A percentile compares a stretch with the other conserved stretches of the same genome.
Conservation (phyloP, 768 basidiomycete species). For the Baorangia bicolor region DNA sequence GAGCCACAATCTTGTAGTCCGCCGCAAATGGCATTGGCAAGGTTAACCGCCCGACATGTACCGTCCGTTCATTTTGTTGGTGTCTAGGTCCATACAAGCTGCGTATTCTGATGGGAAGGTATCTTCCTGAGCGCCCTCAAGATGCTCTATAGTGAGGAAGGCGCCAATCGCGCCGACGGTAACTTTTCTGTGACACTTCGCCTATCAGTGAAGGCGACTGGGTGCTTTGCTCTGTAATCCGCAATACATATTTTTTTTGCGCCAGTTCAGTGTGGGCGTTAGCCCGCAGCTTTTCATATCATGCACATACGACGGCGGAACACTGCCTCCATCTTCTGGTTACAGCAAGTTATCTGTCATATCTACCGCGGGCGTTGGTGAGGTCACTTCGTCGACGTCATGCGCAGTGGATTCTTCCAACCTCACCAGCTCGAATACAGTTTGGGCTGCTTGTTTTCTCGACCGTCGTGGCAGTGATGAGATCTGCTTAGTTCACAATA, state of each 20-base stretch:
- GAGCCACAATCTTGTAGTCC: constrained; percentile 35
- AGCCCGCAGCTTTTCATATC: not conserved
- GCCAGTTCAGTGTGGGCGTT: not conserved
- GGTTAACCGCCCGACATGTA: not conserved
- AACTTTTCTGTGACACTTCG: too few species aligned
- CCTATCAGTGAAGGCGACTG: too few species aligned
- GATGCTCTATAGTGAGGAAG: too few species aligned
- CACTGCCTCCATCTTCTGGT: not conserved
- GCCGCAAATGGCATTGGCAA: constrained; percentile 20
- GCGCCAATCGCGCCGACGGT: not conserved
- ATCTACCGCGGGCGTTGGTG: not conserved
- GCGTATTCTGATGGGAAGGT: constrained; percentile 1
- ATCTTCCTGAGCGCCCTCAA: not conserved
- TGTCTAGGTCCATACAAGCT: not conserved
- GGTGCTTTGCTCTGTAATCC: not conserved
- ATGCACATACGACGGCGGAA: not conserved
- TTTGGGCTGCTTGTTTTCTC: not conserved
- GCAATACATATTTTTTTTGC: not conserved
- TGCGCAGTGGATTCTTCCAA: too few species aligned
- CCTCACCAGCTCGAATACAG: not conserved
- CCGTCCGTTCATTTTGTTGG: not conserved
- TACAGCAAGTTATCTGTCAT: not conserved
- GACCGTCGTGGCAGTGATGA: not conserved
- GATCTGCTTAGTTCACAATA: not conserved
- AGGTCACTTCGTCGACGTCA: not conserved